phyloP scores from a whole-genome alignment of 192 early-diverging fungal genomes.

The Allomyces macrogynus region DNA sequence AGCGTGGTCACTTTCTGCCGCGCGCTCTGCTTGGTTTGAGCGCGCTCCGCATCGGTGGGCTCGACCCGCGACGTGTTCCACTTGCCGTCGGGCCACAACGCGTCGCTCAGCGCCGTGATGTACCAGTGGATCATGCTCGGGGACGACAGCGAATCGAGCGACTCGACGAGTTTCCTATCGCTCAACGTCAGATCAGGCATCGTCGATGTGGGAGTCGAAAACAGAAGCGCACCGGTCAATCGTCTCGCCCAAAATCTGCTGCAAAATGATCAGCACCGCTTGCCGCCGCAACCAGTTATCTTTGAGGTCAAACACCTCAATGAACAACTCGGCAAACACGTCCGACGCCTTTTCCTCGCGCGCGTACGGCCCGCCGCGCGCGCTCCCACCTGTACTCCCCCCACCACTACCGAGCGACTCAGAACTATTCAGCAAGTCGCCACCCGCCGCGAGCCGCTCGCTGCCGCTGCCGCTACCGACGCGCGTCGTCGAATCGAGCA shows the following conservation, averaged over 20 bases:
- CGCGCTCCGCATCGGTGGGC: slow-evolving; percentile 24
- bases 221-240: slow-evolving; percentile 51
- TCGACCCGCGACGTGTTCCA: slow-evolving; percentile 6
- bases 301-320: slow-evolving; percentile 84
- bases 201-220: slow-evolving; percentile 6
- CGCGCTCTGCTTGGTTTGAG: slow-evolving; percentile 21
- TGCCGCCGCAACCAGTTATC: slow-evolving; percentile 76
- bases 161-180: slow-evolving; percentile 23
- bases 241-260: slow-evolving; percentile 68
- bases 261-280: slow-evolving; percentile 63
- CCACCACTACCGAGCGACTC: slow-evolving; percentile 2
- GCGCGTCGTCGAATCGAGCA: too few relatives aligned
- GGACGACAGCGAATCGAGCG: slow-evolving; percentile 13
- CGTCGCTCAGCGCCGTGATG: slow-evolving; percentile 15
- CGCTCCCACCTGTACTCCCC: slow-evolving; percentile 7
- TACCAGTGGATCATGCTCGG: slow-evolving; percentile 22
- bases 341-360: slow-evolving; percentile 8
- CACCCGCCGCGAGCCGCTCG: too few relatives aligned
- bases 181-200: slow-evolving; percentile 9
- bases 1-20: slow-evolving; percentile 31
- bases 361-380: slow-evolving; percentile 1
- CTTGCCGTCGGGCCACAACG: slow-evolving; percentile 33
- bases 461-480: too few relatives aligned
- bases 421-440: too few relatives aligned
- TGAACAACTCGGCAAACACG: slow-evolving; percentile 42